phyloP scores from a whole-genome alignment of 306 rosid genomes.

The Trifolium dubium region DNA sequence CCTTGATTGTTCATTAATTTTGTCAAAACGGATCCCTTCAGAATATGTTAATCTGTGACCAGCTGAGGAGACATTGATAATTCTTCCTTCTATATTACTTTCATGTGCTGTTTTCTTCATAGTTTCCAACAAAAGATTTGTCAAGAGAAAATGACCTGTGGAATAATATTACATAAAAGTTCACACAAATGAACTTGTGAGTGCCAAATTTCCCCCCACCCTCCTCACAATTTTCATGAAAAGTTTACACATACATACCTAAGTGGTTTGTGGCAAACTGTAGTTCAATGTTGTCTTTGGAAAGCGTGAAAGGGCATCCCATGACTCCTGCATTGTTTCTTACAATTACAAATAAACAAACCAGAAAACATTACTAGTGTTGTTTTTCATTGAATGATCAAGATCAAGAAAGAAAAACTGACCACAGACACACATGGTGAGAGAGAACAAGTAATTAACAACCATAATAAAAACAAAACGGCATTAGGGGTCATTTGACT shows the following conservation, averaged over 20 bases:
- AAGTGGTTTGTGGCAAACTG: slow-evolving; percentile 92
- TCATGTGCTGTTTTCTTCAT: slow-evolving; percentile 73
- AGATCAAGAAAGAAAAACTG: slow-evolving; percentile 28
- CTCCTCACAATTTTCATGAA: not conserved
- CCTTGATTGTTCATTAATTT: slow-evolving; percentile 71
- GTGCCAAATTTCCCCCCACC: not conserved
- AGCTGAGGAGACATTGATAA: slow-evolving; percentile 77
- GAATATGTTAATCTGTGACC: slow-evolving; percentile 68
- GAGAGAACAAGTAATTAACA: not conserved
- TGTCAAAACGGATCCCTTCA: slow-evolving; percentile 81
- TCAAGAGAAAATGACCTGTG: slow-evolving; percentile 91
- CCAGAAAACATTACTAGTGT: slow-evolving; percentile 40
- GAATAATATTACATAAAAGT: slow-evolving; percentile 21
- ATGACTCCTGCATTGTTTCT: slow-evolving; percentile 97
- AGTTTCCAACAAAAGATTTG: slow-evolving; percentile 80
- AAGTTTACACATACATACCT: slow-evolving; percentile 48
- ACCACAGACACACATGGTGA: not conserved
- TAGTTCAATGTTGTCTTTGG: slow-evolving; percentile 79
- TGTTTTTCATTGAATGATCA: slow-evolving; percentile 27
- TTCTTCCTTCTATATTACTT: slow-evolving; percentile 78
- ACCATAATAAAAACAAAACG: not conserved
- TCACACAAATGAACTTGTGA: too few relatives aligned
- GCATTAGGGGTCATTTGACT: too few relatives aligned
- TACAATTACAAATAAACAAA: slow-evolving; percentile 46
- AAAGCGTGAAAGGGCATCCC: slow-evolving; percentile 81